phyloP scores from a whole-genome alignment of 129 eudicot genomes.

The Flaveria sonorensis region DNA sequence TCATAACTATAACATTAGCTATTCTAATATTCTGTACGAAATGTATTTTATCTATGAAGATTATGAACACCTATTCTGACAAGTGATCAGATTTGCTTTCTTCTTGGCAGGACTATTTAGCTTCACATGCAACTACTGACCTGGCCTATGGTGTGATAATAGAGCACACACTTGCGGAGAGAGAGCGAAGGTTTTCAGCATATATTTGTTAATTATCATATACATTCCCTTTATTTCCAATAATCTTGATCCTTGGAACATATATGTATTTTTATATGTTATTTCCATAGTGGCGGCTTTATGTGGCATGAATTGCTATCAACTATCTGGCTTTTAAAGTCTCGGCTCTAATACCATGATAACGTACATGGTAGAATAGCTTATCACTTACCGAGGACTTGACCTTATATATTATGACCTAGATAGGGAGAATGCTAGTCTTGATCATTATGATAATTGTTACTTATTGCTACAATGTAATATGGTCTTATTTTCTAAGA shows the following conservation, averaged over 20 bases:
- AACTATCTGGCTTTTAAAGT: not conserved
- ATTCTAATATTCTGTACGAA: not conserved
- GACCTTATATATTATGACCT: slow-evolving; percentile 5
- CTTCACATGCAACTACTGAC: slow-evolving; percentile 76
- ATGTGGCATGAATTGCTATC: slow-evolving; percentile 9
- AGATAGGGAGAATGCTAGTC: not conserved
- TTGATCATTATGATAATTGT: not conserved
- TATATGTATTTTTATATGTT: not conserved
- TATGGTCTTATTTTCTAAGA: not conserved
- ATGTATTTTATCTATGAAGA: slow-evolving; percentile 14
- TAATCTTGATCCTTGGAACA: slow-evolving; percentile 10
- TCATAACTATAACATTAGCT: slow-evolving; percentile 8
- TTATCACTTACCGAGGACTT: not conserved
- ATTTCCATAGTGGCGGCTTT: slow-evolving; percentile 2
- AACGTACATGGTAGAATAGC: slow-evolving; percentile 17
- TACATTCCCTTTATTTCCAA: not conserved
- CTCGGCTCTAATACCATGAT: slow-evolving; percentile 12
- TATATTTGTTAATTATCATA: slow-evolving; percentile 16
- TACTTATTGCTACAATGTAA: slow-evolving; percentile 1
- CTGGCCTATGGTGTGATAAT: slow-evolving; percentile 86
- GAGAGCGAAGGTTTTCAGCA: slow-evolving; percentile 85
- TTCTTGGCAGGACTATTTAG: slow-evolving; percentile 83
- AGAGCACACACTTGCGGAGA: slow-evolving; percentile 97
- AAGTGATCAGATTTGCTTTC: slow-evolving; percentile 28
- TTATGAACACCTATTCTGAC: slow-evolving; percentile 24